phyloP scores from a whole-genome alignment of 1,139 yeast species.

The Suhomyces kunorum region DNA sequence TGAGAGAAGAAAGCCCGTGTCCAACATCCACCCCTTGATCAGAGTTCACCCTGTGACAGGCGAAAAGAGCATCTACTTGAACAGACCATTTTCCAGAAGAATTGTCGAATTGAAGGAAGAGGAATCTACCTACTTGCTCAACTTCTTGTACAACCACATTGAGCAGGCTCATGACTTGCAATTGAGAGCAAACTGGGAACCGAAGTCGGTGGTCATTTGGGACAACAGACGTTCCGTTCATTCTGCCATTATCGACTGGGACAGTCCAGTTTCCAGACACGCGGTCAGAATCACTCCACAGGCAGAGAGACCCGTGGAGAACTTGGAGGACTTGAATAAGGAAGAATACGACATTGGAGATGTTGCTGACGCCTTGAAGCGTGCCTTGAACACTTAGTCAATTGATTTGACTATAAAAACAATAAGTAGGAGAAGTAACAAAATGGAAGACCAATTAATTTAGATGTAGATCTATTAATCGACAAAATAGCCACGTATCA shows the following conservation, averaged over 20 bases:
- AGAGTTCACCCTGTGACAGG: constrained; percentile 60
- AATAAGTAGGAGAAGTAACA: neutral
- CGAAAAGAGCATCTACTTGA: constrained; percentile 53
- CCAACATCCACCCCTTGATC: constrained; percentile 55
- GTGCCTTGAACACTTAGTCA: constrained; percentile 12
- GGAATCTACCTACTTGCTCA: constrained; percentile 53
- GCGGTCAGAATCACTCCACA: constrained; percentile 50
- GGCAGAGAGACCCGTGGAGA: constrained; percentile 48
- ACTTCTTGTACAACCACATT: constrained; percentile 51
- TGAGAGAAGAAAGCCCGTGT: constrained; percentile 46
- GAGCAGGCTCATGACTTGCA: constrained; percentile 54
- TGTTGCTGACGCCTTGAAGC: constrained; percentile 36
- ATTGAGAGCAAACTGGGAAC: constrained; percentile 59
- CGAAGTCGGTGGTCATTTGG: constrained; percentile 56
- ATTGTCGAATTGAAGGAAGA: constrained; percentile 58
- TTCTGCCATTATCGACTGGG: constrained; percentile 47
- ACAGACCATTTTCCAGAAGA: constrained; percentile 54
- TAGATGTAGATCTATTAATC: too few species aligned
- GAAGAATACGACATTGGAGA: constrained; percentile 43
- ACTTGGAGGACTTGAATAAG: constrained; percentile 35
- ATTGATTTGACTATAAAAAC: neutral
- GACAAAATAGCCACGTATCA: too few species aligned
- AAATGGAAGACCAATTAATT: too few species aligned
- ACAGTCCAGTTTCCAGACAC: constrained; percentile 43
- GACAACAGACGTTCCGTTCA: constrained; percentile 47